Base-by-base conservation (phyloP, 1,284 basidiomycete species). In the Hypsizygus ulmarius region DNA sequence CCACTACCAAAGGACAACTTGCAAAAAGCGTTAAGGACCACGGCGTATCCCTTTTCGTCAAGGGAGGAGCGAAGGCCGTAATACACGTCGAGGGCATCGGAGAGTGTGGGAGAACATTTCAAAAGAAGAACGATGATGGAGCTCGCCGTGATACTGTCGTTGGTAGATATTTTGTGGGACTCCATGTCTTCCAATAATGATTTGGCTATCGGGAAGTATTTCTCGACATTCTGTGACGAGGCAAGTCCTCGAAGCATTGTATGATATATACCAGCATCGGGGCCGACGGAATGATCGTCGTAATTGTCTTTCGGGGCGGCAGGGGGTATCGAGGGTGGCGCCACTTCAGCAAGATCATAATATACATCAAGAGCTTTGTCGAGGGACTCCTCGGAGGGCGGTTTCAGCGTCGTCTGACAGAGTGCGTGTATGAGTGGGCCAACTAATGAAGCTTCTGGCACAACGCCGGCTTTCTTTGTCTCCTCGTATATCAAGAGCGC, bases 41-140 rank as follows among this genome's bases (percentile, higher is more conserved):
- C 70, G 12, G 69, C 64, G 62, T 81, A 90, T 8, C 80, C 82
- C 39, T 73, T 68, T 43, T 75, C 72, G 49, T 82, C 75, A 35
- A 92, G 66, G 2, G 69, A 58, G 32, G 62, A 63, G 11, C 66
- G 70, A 43, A 64, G 66, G 50, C 59, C 70, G 19, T 72, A 71
- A 61, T 93, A 94, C 1, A 77, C 69, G 5, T 77, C 68, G 54
- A 84, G 78, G 0, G 89, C 87, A 10, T 80, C 77, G 8, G 74
- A 67, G 42, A 82, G 77, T 42, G 65, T 73, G 2, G 69, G 59
- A 1, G 81, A 70, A 11, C 69, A 65, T 12, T 75, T 73, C 77
- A 91, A 87, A 41, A 80, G 73, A 36, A 84, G 64, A 43, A 84
- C 72, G 32, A 83, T 72, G 37, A 82, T 65, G 1, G 80, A 75